Conservation (phyloP, 306 rosid species). For the Dalbergia cultrata region DNA sequence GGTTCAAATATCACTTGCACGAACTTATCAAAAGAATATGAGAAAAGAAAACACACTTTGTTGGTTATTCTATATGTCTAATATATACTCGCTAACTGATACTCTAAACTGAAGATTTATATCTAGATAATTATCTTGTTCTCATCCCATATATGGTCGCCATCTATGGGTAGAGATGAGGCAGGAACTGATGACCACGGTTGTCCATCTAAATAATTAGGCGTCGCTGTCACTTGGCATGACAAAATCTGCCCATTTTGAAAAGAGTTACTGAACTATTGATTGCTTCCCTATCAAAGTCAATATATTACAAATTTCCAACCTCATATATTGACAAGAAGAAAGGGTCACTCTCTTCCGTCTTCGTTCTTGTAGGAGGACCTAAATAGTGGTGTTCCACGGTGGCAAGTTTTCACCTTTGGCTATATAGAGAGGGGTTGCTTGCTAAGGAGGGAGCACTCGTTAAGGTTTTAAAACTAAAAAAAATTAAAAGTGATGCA, state of each 20-base stretch:
- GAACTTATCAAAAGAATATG: no score
- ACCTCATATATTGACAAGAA: neutral
- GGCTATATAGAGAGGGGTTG: no score
- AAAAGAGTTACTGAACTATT: neutral
- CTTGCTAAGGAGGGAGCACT: no score
- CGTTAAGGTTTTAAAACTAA: no score
- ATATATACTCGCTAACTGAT: no score
- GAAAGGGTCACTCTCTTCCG: neutral
- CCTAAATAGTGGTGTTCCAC: no score
- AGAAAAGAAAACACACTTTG: no score
- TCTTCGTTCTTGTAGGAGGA: neutral
- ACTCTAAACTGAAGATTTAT: no score
- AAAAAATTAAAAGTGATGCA: no score
- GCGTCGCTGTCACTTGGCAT: conserved; percentile 9
- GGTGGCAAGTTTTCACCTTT: no score
- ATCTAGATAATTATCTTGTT: no score
- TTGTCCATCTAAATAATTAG: neutral
- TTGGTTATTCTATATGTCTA: neutral
- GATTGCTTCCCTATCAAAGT: neutral
- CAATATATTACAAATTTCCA: neutral
- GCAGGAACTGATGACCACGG: neutral
- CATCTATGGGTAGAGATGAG: neutral
- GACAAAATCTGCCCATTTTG: conserved; percentile 29
- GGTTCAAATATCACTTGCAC: no score
- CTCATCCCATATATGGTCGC: neutral